Percentiles rank a stretch among this genome's conserved stretches.
Evolutionary conservation across 805 yeast species (phyloP).

Genomic region (Candida gorgasii): DNA sequence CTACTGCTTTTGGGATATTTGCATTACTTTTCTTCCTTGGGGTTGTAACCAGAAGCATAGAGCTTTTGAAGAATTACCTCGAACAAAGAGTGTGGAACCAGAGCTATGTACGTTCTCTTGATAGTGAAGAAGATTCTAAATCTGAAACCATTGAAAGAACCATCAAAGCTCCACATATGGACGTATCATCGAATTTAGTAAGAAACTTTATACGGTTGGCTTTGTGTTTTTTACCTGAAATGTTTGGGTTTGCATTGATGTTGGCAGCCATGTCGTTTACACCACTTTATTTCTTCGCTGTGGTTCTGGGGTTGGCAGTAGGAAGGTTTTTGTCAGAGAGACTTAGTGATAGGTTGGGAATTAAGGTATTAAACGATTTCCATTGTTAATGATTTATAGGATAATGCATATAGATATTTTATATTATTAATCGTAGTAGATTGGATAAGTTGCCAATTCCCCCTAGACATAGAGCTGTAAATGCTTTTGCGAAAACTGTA

Average conservation of each 20-base stretch:
- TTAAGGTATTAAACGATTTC: slow-evolving; percentile 14
- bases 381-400: slow-evolving; percentile 6
- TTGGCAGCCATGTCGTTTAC: slow-evolving; percentile 75
- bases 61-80: slow-evolving; percentile 60
- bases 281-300: slow-evolving; percentile 69
- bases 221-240: slow-evolving; percentile 59
- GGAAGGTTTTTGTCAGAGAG: slow-evolving; percentile 73
- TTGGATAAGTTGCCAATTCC: no score
- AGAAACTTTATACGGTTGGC: slow-evolving; percentile 59
- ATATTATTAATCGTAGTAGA: background rate
- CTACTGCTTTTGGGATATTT: slow-evolving; percentile 74
- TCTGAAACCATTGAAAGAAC: background rate
- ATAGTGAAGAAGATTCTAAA: slow-evolving; percentile 1
- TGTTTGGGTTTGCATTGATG: slow-evolving; percentile 74
- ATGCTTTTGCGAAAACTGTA: no score
- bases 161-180: background rate
- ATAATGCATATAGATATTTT: background rate
- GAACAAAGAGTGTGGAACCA: slow-evolving; percentile 66
- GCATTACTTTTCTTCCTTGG: slow-evolving; percentile 58
- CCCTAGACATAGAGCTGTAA: no score
- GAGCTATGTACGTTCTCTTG: slow-evolving; percentile 16
- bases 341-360: slow-evolving; percentile 38
- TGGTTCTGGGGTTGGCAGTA: slow-evolving; percentile 65
- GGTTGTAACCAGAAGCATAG: slow-evolving; percentile 58
- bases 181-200: slow-evolving; percentile 10